These are phyloP conservation scores for Primulina eburnea DNA, from an alignment of 257 asterid species.

Conservation along the genomic window DNA sequence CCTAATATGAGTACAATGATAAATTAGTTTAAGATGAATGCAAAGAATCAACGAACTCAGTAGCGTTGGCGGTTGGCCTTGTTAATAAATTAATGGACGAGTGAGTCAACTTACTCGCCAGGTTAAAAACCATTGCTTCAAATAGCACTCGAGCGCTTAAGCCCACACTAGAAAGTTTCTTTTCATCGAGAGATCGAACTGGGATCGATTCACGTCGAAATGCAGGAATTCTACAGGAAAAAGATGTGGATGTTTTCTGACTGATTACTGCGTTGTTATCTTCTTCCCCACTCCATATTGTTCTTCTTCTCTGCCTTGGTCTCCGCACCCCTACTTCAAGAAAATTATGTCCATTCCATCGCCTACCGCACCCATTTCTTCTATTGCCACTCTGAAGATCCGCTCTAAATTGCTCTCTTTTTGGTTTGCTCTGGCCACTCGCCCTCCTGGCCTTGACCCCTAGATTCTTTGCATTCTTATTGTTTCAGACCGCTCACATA, in stretches of 20 bases:
- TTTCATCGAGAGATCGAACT: background rate
- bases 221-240: background rate
- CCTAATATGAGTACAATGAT: no score
- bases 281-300: background rate
- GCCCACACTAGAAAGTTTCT: background rate
- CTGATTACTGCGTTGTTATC: background rate
- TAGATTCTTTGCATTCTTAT: conserved; percentile 21
- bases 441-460: conserved; percentile 94
- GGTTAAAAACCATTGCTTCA: background rate
- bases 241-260: background rate
- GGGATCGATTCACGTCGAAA: background rate
- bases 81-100: no score
- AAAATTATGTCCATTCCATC: background rate
- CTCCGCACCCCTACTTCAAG: background rate
- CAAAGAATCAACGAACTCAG: background rate
- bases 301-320: background rate
- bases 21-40: no score
- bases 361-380: background rate
- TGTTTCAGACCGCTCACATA: background rate
- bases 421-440: conserved; percentile 86
- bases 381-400: background rate
- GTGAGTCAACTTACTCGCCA: background rate
- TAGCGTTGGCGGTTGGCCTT: background rate
- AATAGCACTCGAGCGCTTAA: background rate
- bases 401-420: conserved; percentile 41